Evolutionary conservation across 768 basidiomycete genomes (phyloP).

Genomic region (Mycena chlorophos): DNA sequence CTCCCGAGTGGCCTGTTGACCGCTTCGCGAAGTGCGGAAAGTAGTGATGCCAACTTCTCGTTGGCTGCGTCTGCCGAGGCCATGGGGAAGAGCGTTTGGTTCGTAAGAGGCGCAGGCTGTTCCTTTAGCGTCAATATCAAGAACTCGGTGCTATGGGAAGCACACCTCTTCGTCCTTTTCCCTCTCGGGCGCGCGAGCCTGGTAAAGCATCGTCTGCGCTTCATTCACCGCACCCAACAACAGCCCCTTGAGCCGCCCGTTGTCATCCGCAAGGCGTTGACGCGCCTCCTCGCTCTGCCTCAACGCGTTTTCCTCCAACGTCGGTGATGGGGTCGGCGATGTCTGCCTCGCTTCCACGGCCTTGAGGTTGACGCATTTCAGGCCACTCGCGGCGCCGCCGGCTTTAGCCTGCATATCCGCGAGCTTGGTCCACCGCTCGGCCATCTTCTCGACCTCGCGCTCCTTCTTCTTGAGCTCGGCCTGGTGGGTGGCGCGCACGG

Average conservation of each 20-base stretch:
- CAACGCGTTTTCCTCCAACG: slow-evolving; percentile 64
- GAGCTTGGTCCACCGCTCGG: slow-evolving; percentile 74
- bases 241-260: slow-evolving; percentile 57
- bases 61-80: slow-evolving; percentile 49
- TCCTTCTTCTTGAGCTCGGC: slow-evolving; percentile 80
- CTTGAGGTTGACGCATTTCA: slow-evolving; percentile 54
- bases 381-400: slow-evolving; percentile 47
- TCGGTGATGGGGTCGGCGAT: slow-evolving; percentile 48
- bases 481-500: slow-evolving; percentile 65
- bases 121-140: slow-evolving; percentile 9
- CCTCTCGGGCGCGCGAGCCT: slow-evolving; percentile 39
- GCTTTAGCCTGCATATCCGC: slow-evolving; percentile 68
- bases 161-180: slow-evolving; percentile 52
- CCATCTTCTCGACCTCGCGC: slow-evolving; percentile 71
- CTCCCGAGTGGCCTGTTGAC: slow-evolving; percentile 30
- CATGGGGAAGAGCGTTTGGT: slow-evolving; percentile 54
- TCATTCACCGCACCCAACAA: slow-evolving; percentile 66
- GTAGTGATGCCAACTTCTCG: slow-evolving; percentile 46
- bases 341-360: slow-evolving; percentile 40
- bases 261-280: slow-evolving; percentile 63
- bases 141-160: slow-evolving; percentile 4
- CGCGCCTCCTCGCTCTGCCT: slow-evolving; percentile 73
- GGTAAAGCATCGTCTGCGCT: slow-evolving; percentile 55
- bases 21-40: slow-evolving; percentile 42
- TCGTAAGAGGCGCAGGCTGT: slow-evolving; percentile 47